Base-by-base conservation (phyloP, 257 asterid species). In the Voacanga thouarsii region DNA sequence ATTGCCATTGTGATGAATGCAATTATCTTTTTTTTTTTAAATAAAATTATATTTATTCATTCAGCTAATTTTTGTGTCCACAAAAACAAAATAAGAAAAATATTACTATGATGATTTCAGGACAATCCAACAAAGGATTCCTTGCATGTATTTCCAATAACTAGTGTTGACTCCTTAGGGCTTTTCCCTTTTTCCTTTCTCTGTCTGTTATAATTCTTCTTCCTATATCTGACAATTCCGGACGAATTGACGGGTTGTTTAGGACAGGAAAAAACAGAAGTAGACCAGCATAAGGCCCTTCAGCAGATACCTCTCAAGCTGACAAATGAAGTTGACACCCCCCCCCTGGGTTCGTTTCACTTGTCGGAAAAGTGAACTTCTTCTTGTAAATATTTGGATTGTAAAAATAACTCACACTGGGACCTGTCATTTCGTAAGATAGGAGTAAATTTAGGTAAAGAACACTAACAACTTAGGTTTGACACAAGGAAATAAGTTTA, bases 1-100 rank as follows among this genome's bases (percentile, higher is more conserved):
- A 7, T 37, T 85, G 86, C 89, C 91, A 86, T 78, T 77, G 75
- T 84, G 5, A 23, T 14, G 26, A 15, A 14, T 4, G 21, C 41
- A 61, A 61, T 59, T 47, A 4, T n/a, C 7, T 57, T 66, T 37
- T 30, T 47, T n/a, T n/a, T n/a, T n/a, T n/a, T n/a, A 12, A 23
- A 66, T 24, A 55, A 55, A 2, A 19, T 21, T 33, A 12, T 15
- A 67, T 67, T 37, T 73, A 30, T 71, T 71, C 14, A 69, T 69
- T 72, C 47, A 33, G 14, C 67, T 33, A 55, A 55, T 59, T 55
- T 70, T 41, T 23, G 24, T 39, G 14, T 39, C 53, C 55, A 12
- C 77, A 23, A 39, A 14, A 60, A 55, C 7, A 50, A 12, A 10
- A 70, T 50, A 10, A 74, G 14, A 59, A 33, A 33, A 33, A 33